Evolutionary conservation across 305 asterid species (phyloP).

Genomic region (Plantago coronopus): DNA sequence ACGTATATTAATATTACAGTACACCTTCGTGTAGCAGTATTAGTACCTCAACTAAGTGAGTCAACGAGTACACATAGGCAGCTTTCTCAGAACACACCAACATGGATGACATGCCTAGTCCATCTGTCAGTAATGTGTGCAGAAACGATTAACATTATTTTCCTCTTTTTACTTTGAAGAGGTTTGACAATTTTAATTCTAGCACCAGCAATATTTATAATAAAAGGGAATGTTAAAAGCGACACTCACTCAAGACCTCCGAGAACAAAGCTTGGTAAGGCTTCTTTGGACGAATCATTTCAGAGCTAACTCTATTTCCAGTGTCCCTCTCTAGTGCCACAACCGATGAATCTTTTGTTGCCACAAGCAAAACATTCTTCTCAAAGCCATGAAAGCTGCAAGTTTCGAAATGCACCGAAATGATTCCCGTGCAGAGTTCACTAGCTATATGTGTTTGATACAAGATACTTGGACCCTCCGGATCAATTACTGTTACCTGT

Average conservation of each 20-base stretch:
- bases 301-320: constrained; percentile 61
- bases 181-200: neutral
- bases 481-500: constrained; percentile 66
- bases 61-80: constrained; percentile 63
- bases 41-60: constrained; percentile 69
- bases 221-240: constrained; percentile 1
- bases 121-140: constrained; percentile 29
- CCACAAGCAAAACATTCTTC: constrained; percentile 62
- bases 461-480: constrained; percentile 55
- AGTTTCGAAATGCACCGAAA: constrained; percentile 64
- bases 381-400: constrained; percentile 88
- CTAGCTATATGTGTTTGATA: constrained; percentile 66
- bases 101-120: constrained; percentile 44
- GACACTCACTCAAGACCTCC: constrained; percentile 59
- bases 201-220: neutral
- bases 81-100: constrained; percentile 84
- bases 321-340: constrained; percentile 68
- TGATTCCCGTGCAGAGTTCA: constrained; percentile 66
- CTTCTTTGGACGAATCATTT: constrained; percentile 62
- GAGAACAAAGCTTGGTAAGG: constrained; percentile 75
- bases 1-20: neutral
- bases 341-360: constrained; percentile 83
- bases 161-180: neutral
- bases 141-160: too few relatives aligned
- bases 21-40: constrained; percentile 13